Conservation (phyloP, 164 flowering plant species). For the Dillenia turbinata region DNA sequence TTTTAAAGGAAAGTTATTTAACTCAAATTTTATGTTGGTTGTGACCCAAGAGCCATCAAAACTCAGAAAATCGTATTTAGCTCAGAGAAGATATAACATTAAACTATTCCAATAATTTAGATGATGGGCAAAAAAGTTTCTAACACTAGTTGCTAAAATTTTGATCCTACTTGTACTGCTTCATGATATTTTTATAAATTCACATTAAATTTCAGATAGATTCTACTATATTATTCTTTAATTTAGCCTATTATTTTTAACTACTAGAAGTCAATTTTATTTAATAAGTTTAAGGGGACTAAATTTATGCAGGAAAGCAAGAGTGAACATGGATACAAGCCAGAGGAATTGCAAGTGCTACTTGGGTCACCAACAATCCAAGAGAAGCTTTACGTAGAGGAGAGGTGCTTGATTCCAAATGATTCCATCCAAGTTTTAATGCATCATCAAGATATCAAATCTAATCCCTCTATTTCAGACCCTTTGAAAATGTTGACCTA, state of each 20-base stretch:
- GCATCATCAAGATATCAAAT: constrained; percentile 17
- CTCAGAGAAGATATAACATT: too few relatives aligned
- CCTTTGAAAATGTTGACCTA: too few relatives aligned
- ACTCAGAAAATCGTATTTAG: too few relatives aligned
- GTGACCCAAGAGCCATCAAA: neutral
- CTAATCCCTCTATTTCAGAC: constrained; percentile 12
- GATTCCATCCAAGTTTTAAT: constrained; percentile 23
- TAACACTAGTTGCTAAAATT: too few relatives aligned
- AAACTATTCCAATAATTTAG: too few relatives aligned
- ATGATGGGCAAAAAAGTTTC: too few relatives aligned
- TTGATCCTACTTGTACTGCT: too few relatives aligned
- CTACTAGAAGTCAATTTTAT: neutral
- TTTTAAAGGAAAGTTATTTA: neutral
- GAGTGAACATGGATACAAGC: neutral
- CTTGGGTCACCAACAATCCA: constrained; percentile 40
- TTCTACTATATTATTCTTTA: neutral
- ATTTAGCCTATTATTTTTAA: too few relatives aligned
- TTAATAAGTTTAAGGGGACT: neutral
- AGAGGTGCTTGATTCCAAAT: constrained; percentile 54
- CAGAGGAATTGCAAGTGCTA: constrained; percentile 23
- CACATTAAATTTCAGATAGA: neutral
- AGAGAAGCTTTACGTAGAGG: constrained; percentile 57
- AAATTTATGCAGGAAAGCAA: constrained; percentile 22
- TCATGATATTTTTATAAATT: too few relatives aligned
- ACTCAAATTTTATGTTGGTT: too few relatives aligned